Conservation (phyloP, 2,329 filamentous ascomycete species). For the Pseudogymnoascus sp. region DNA sequence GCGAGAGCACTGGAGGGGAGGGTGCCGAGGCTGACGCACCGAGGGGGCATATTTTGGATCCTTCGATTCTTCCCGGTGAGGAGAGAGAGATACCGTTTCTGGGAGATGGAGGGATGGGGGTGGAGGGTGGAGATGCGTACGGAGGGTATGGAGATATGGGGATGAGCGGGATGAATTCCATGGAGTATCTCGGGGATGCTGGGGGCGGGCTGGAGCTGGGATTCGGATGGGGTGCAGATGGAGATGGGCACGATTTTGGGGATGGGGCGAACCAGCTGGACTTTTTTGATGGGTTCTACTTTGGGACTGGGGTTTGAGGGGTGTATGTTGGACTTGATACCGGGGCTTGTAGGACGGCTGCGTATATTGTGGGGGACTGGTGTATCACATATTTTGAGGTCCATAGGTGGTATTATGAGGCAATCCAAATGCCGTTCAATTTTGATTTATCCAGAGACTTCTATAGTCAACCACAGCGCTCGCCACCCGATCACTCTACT, state of each 20-base stretch:
- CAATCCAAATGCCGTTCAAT: constrained; percentile 1
- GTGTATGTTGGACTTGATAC: background rate
- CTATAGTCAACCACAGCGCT: background rate
- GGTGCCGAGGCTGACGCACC: background rate
- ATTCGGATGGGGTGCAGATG: constrained; percentile 14
- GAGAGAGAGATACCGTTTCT: background rate
- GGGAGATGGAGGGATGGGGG: background rate
- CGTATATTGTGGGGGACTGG: background rate
- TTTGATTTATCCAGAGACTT: background rate
- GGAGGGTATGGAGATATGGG: constrained; percentile 23
- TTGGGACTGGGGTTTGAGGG: constrained; percentile 27
- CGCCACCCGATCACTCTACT: background rate
- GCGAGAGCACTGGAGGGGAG: background rate
- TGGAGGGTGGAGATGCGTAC: constrained; percentile 7
- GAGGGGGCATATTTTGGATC: background rate
- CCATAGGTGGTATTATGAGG: background rate
- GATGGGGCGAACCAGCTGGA: constrained; percentile 23
- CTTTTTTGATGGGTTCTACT: constrained; percentile 43
- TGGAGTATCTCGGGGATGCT: constrained; percentile 10
- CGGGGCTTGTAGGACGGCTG: background rate
- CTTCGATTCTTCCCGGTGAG: background rate
- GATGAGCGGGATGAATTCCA: constrained; percentile 8
- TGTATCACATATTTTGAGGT: background rate
- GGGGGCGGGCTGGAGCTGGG: constrained; percentile 10
- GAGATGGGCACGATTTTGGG: constrained; percentile 12